Base-by-base conservation (phyloP, 2,329 filamentous ascomycete species). In the Arthrobotrys pseudoclavata region DNA sequence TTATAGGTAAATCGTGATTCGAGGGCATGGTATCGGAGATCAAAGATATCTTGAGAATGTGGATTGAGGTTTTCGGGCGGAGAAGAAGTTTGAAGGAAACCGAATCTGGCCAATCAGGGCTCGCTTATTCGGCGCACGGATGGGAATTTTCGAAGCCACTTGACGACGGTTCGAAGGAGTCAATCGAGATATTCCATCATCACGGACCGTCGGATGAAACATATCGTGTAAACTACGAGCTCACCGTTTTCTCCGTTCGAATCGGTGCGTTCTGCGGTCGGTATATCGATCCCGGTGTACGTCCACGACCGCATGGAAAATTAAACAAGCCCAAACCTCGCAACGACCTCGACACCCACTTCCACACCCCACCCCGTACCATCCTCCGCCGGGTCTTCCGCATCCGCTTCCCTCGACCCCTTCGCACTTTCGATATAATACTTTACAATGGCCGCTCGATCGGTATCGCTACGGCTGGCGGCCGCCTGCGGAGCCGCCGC, bases 371-470 rank as follows among this genome's bases (percentile, higher is more conserved):
- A 24, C 20, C 26, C 34, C 6, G 12, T 26, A 18, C n/a, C n/a
- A 40, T 37, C 34, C 48, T 45, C 34, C 29, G 12, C 37, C 37
- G 13, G 37, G 37, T n/a, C 37, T 40, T 37, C n/a, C 67, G 2
- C 53, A 3, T 12, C 53, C 34, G 2, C 34, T 18, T 18, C 60
- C 50, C 20, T 29, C 7, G 31, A 2, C 31, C 12, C 31, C 7
- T n/a, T 40, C 61, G 61, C n/a, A 61, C 20, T n/a, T 40, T 24
- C 29, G 31, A 4, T 34, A 34, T 40, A 13, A 40, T 15, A 40
- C 10, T 50, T n/a, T 48, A 71, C 74, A 77, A 77, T 77, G 74
- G 74, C 53, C 66, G 67, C 74, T 42, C 74, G 74, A 53, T 71
- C 74, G 62, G 53, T 77, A 77, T 62, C 74, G 52, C 50, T 71